Evolutionary conservation across 768 basidiomycete genomes (phyloP), one percentile per base, ranked within the genome.

Genomic region (Boletus rex-veris): DNA sequence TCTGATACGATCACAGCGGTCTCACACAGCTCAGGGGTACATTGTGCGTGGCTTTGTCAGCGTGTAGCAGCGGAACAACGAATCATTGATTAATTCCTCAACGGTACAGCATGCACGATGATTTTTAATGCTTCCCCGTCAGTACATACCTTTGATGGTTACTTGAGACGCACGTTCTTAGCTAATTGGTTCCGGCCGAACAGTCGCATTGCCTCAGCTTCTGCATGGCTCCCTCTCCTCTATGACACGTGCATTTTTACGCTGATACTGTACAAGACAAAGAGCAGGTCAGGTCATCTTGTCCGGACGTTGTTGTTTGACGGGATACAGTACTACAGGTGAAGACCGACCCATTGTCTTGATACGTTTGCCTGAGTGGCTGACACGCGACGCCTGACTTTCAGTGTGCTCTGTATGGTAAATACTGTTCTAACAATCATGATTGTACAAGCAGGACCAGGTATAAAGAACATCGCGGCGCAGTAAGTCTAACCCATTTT

Each of bases 221-320:
- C 74, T 1, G 76, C 72, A 2, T 76, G 73, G 72, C 53, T 78
- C 3, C 76, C 77, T 15, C 64, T 77, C 2, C 37, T 72, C 7
- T 77, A 72, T 35, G 76, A 77, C 48, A 75, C 74, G 0, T 59
- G 59, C 14, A 58, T 77, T 26, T 58, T 78, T 40, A 50, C 48
- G 14, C 54, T 77, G 41, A 74, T 71, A 2, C 14, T 75, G 11
- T 63, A 58, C 45, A 67, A 67, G 43, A 74, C 75, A 12, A 37
- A 47, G 48, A 11, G 50, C 59, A 18, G 62, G 55, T 50, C 5
- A 18, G 59, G 59, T 19, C 48, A 57, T 19, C 57, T 71, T 21
- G 24, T 68, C 37, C 58, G 53, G 36, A 63, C 66, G 16, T 30
- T 73, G n/a, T 52, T 70, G 10, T 54, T 64, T 39, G 70, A 74